Evolutionary conservation across 352 stramenopile genomes (phyloP), one percentile per base, ranked within the genome.

Genomic region (Pythium volutum): DNA sequence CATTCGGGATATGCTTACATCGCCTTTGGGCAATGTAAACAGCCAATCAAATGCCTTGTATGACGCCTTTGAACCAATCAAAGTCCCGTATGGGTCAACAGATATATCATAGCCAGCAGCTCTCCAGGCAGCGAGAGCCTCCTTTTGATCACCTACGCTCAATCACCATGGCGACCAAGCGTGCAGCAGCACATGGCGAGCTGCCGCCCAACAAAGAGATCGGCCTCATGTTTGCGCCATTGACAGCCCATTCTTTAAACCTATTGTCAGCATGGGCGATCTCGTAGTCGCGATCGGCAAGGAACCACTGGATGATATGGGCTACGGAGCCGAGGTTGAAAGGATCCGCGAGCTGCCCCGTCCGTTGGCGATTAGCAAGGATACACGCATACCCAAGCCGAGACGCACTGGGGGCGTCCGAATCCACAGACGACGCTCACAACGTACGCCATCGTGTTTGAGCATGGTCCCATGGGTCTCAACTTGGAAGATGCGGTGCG

Each of bases 401-500:
- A 87, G 18, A 61, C 83, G 64, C 76, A 84, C 22, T 64, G 77
- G 79, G 92, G 48, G 87, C 81, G 62, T 91, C 91, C 41, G 90
- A 90, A 64, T 89, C 81, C 58, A 81, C 79, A n/a, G 89, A 74
- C 92, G 2, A 22, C 38, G 62, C 73, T 94, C n/a, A 87, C 83
- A 36, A 91, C 85, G 22, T 94, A 94, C 49, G 81, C 81, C 11
- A 83, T 93, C 7, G 83, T 89, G 57, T 94, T 94, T 49, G 85
- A 94, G 33, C 84, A 91, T 51, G 83, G 79, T 0, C 83, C 83
- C 0, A 94, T 94, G 85, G 85, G 85, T 12, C 59, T 94, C 36
- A 91, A 91, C 52, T 53, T 93, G n/a, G 83, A 93, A 74, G 85
- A 93, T 68, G 85, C 79, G 4, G 76, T 84, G n/a, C 83, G 85